Conservation (phyloP, 2,329 filamentous ascomycete species). For the Talaromyces sp. region DNA sequence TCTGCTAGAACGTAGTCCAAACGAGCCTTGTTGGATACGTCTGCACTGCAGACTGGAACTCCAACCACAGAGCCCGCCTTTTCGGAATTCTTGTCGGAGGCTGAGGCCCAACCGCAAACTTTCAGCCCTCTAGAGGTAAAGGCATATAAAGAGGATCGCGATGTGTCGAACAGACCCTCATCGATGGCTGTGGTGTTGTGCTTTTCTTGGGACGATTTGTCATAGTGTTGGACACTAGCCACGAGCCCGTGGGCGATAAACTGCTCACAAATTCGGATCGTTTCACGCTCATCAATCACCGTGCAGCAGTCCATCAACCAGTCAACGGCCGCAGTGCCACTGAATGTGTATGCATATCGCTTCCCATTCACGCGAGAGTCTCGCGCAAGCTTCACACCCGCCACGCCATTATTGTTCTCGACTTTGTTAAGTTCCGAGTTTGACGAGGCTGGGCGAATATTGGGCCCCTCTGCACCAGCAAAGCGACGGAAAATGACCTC, state of each 20-base stretch:
- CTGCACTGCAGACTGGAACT: slow-evolving; percentile 34
- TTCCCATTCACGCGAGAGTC: slow-evolving; percentile 77
- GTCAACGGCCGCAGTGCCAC: slow-evolving; percentile 79
- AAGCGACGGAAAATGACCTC: slow-evolving; percentile 94
- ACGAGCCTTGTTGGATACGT: slow-evolving; percentile 90
- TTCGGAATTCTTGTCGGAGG: slow-evolving; percentile 14
- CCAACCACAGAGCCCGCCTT: slow-evolving; percentile 25
- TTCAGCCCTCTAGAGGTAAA: slow-evolving; percentile 74
- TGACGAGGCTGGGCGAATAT: slow-evolving; percentile 70
- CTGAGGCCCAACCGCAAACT: slow-evolving; percentile 57
- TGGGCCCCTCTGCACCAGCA: slow-evolving; percentile 72
- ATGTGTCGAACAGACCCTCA: slow-evolving; percentile 70
- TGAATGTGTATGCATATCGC: slow-evolving; percentile 77
- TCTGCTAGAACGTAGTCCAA: slow-evolving; percentile 90
- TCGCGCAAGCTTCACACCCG: slow-evolving; percentile 85
- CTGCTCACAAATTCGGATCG: slow-evolving; percentile 72
- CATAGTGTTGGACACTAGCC: slow-evolving; percentile 52
- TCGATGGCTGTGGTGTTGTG: slow-evolving; percentile 57
- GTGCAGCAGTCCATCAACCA: slow-evolving; percentile 98
- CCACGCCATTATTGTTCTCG: slow-evolving; percentile 83
- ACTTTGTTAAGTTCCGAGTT: slow-evolving; percentile 63
- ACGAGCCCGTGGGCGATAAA: slow-evolving; percentile 85
- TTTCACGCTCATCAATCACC: slow-evolving; percentile 83
- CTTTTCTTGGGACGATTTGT: slow-evolving; percentile 43
- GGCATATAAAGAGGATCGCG: slow-evolving; percentile 80